These are phyloP conservation scores for Lomentospora prolificans DNA, from an alignment of 2,329 filamentous ascomycete species.

Conservation along the genomic window DNA sequence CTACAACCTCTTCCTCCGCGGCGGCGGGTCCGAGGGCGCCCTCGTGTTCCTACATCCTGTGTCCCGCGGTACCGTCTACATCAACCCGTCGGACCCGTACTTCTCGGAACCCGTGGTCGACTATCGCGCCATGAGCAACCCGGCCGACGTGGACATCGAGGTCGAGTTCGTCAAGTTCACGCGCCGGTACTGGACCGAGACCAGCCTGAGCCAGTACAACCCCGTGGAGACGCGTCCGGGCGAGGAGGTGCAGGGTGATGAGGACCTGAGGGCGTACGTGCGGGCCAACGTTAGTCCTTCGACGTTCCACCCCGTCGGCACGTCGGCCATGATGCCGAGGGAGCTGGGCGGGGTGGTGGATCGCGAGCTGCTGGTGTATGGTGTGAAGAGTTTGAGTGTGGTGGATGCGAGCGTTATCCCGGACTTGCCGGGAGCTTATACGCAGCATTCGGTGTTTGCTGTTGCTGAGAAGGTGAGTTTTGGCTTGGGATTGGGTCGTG, in stretches of 20 bases:
- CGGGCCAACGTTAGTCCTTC: slow-evolving; percentile 2
- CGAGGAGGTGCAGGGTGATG: slow-evolving; percentile 11
- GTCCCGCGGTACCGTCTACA: slow-evolving; percentile 15
- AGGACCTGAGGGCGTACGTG: slow-evolving; percentile 15
- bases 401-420: slow-evolving; percentile 52
- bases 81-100: slow-evolving; percentile 16
- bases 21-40: slow-evolving; percentile 15
- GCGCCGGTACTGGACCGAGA: slow-evolving; percentile 15
- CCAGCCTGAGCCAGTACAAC: slow-evolving; percentile 14
- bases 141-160: slow-evolving; percentile 16
- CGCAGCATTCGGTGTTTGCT: slow-evolving; percentile 8
- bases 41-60: slow-evolving; percentile 11
- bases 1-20: slow-evolving; percentile 18
- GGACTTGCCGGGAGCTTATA: slow-evolving; percentile 24
- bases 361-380: slow-evolving; percentile 18
- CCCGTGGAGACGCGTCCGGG: slow-evolving; percentile 15
- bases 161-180: slow-evolving; percentile 16
- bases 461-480: slow-evolving; percentile 8
- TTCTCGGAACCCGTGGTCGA: slow-evolving; percentile 15
- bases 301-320: slow-evolving; percentile 17
- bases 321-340: slow-evolving; percentile 18
- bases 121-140: slow-evolving; percentile 17
- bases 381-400: slow-evolving; percentile 40
- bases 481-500: not conserved
- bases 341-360: slow-evolving; percentile 24